Conservation (phyloP, 306 rosid genomes). For the Malus sieversii region DNA sequence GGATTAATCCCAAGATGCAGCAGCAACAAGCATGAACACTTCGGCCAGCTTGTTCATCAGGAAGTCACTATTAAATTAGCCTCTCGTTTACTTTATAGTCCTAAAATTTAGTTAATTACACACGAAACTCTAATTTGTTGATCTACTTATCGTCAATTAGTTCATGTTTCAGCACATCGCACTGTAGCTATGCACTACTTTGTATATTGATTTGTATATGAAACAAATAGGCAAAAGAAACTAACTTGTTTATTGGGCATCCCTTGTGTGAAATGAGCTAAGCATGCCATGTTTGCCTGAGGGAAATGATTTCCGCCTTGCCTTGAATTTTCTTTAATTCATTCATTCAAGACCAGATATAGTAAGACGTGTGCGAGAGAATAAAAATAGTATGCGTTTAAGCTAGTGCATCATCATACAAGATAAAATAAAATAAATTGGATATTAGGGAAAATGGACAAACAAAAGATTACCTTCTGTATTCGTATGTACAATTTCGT, state of each 20-base stretch:
- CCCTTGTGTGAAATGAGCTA: not conserved
- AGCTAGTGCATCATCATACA: not conserved
- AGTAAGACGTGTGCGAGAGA: not conserved
- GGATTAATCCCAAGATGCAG: not conserved
- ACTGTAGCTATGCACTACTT: slow-evolving; percentile 24
- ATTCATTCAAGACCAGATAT: too few species aligned
- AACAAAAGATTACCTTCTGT: not conserved
- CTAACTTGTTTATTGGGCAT: not conserved
- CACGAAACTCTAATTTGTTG: slow-evolving; percentile 7
- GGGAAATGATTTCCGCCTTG: too few species aligned
- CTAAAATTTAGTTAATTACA: slow-evolving; percentile 20
- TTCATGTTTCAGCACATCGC: slow-evolving; percentile 13
- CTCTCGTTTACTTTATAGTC: slow-evolving; percentile 4
- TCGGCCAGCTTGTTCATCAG: slow-evolving; percentile 17
- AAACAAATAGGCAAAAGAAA: slow-evolving; percentile 24
- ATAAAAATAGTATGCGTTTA: not conserved
- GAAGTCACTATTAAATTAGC: slow-evolving; percentile 11
- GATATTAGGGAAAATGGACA: not conserved
- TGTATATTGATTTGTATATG: slow-evolving; percentile 70
- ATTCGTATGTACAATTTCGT: not conserved
- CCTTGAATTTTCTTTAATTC: too few species aligned
- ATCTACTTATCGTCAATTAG: not conserved
- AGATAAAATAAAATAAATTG: not conserved
- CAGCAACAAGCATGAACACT: slow-evolving; percentile 6
- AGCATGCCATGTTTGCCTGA: not conserved